A percentile compares a stretch with the other conserved stretches of the same genome.
Evolutionary conservation across 768 basidiomycete species (phyloP).

Genomic region (Gelatoporia subvermispora): DNA sequence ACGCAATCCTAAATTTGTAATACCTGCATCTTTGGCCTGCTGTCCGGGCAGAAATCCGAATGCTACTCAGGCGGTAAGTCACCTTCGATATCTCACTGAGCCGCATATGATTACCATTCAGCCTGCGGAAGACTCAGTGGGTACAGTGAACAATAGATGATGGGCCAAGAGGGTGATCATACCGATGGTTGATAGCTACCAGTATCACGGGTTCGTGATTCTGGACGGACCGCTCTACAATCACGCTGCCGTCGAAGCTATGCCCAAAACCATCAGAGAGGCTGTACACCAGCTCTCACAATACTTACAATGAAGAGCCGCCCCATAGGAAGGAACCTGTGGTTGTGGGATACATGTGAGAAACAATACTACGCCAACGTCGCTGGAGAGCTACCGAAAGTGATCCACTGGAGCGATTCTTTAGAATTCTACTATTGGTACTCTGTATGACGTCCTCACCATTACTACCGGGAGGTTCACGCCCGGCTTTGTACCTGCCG

Average conservation of each 20-base stretch:
- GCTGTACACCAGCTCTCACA: no score
- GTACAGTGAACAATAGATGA: no score
- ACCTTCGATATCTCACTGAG: no score
- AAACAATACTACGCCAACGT: no score
- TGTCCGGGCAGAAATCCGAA: conserved; percentile 19
- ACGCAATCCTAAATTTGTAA: conserved; percentile 31
- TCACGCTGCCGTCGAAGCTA: neutral
- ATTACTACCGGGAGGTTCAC: conserved; percentile 49
- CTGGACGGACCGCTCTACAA: conserved; percentile 30
- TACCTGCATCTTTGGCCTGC: conserved; percentile 15
- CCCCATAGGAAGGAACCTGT: neutral
- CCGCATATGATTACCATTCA: neutral
- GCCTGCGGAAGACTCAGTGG: no score
- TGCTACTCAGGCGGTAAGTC: conserved; percentile 3
- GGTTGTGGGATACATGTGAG: neutral
- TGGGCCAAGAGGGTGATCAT: neutral
- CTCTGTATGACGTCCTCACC: conserved; percentile 27
- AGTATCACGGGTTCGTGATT: conserved; percentile 41
- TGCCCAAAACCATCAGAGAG: neutral
- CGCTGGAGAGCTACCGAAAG: no score
- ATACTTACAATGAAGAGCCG: neutral
- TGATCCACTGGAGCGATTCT: no score
- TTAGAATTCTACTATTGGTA: no score
- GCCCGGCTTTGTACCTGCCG: conserved; percentile 11
- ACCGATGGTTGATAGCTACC: conserved; percentile 50